These are phyloP conservation scores for Clavispora vitiphila DNA, from an alignment of 805 yeast species.

Conservation along the genomic window DNA sequence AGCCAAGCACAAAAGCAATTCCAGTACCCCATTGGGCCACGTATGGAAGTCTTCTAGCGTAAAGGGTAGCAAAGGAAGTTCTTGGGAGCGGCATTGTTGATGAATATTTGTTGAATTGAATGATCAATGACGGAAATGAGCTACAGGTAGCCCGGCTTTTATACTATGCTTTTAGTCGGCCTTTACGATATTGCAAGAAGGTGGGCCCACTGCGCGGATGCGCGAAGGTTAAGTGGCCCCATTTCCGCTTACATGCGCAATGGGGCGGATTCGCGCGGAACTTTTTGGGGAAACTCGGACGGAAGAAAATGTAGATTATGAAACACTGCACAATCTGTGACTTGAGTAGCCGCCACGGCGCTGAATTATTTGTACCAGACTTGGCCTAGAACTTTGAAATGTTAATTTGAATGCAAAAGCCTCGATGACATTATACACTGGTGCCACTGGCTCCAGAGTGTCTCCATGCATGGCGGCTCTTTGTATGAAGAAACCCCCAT, in stretches of 20 bases:
- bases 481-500: too few species aligned
- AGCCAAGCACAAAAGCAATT: conserved; percentile 25
- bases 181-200: background rate
- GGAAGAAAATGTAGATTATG: too few species aligned
- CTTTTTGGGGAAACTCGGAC: too few species aligned
- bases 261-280: background rate
- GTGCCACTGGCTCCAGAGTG: background rate
- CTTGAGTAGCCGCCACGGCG: too few species aligned
- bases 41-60: conserved; percentile 26
- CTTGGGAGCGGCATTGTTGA: conserved; percentile 14
- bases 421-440: background rate
- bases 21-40: conserved; percentile 29
- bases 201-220: background rate
- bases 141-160: background rate
- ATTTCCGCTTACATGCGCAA: background rate
- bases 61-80: conserved; percentile 21
- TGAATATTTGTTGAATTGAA: background rate
- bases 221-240: background rate
- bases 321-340: too few species aligned
- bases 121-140: background rate
- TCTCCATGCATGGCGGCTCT: background rate
- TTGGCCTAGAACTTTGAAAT: too few species aligned
- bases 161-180: conserved; percentile 1
- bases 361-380: too few species aligned
- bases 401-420: background rate